Conservation (phyloP, 2,329 filamentous ascomycete genomes). For the Tolypocladium inflatum region DNA sequence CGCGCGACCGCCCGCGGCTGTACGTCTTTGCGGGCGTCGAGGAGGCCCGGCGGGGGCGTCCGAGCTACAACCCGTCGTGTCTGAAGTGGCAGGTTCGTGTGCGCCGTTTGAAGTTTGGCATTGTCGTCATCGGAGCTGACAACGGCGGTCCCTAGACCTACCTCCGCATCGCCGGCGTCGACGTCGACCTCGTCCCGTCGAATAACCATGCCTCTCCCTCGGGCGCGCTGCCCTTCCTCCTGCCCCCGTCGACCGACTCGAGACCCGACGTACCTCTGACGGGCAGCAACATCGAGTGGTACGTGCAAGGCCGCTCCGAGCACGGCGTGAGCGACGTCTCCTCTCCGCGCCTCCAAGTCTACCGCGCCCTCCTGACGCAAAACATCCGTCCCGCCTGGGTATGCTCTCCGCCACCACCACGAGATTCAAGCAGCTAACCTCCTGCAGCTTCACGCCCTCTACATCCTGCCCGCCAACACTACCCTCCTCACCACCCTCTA, state of each 20-base stretch:
- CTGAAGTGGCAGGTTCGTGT: constrained; percentile 81
- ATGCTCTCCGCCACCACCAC: constrained; percentile 12
- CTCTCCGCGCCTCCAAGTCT: constrained; percentile 58
- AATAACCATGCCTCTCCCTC: constrained; percentile 91
- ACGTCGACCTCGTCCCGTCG: constrained; percentile 59
- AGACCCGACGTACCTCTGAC: constrained; percentile 43
- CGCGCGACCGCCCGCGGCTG: constrained; percentile 43
- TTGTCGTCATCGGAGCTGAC: background rate
- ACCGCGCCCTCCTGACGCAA: constrained; percentile 67
- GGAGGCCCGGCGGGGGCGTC: constrained; percentile 50
- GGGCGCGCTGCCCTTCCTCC: constrained; percentile 79
- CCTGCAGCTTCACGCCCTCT: constrained; percentile 66
- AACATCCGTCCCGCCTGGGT: constrained; percentile 82
- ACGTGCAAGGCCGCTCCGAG: constrained; percentile 42
- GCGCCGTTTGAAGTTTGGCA: background rate
- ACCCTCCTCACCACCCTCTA: constrained; percentile 63
- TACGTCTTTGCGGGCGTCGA: constrained; percentile 66
- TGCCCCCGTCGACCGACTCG: constrained; percentile 36
- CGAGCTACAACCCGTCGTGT: constrained; percentile 87
- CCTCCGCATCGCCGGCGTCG: constrained; percentile 64
- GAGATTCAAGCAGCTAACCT: background rate
- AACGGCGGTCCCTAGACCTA: constrained; percentile 50
- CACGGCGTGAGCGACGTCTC: constrained; percentile 34
- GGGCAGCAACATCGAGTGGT: constrained; percentile 55
- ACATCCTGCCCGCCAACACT: constrained; percentile 62